Evolutionary conservation across 1,284 basidiomycete species (phyloP).

Genomic region (Rhizopogon hawkerae): DNA sequence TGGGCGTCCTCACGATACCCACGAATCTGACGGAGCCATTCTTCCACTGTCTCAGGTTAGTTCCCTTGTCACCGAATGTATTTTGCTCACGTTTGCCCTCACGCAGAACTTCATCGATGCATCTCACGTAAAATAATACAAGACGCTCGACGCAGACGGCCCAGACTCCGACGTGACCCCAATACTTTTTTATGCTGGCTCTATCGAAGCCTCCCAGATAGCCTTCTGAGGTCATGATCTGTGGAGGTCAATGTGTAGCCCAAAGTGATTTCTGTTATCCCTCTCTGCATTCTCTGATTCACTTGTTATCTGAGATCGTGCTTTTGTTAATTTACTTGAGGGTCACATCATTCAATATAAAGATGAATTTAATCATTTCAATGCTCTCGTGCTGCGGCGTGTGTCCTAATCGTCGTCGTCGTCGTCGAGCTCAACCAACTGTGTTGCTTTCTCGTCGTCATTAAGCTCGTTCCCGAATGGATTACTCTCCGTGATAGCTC

Average conservation of each 20-base stretch:
- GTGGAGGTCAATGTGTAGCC: constrained; percentile 61
- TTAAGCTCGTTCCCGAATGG: constrained; percentile 55
- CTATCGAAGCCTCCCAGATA: constrained; percentile 57
- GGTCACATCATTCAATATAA: constrained; percentile 19
- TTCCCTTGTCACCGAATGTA: not conserved
- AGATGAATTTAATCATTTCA: not conserved
- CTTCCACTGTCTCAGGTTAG: not conserved
- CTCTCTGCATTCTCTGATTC: constrained; percentile 15
- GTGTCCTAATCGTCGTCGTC: constrained; percentile 36
- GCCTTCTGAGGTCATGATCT: constrained; percentile 31
- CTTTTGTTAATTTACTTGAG: constrained; percentile 8
- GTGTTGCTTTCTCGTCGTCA: constrained; percentile 22
- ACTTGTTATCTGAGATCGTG: constrained; percentile 17
- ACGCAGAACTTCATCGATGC: not conserved
- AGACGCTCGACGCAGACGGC: not conserved
- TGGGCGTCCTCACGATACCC: not conserved
- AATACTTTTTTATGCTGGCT: constrained; percentile 30
- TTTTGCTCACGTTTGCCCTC: not conserved
- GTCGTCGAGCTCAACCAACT: constrained; percentile 41
- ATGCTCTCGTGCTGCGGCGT: not conserved
- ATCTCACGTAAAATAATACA: not conserved
- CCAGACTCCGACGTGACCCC: no score
- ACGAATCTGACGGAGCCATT: not conserved
- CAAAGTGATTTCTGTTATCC: constrained; percentile 32
- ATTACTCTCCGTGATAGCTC: constrained; percentile 44